Base-by-base conservation (phyloP, 2,329 filamentous ascomycete species). In the Aspergillus ochraceus region DNA sequence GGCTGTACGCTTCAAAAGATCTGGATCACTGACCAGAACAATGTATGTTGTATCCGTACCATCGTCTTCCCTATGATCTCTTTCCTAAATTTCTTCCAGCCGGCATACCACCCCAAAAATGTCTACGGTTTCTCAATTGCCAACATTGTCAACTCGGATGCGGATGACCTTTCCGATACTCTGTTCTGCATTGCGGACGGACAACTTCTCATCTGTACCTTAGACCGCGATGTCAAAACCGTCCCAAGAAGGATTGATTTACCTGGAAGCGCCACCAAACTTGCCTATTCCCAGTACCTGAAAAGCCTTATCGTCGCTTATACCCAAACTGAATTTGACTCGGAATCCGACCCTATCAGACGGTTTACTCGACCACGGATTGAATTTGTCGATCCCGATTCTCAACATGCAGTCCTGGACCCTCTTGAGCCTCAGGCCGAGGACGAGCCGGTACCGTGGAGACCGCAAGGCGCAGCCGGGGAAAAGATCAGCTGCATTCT, bases 271-370 rank as follows among this genome's bases (percentile, higher is more conserved):
- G 77, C 79, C 9, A 75, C 68, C 62, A 75, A 74, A 58, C 57
- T 83, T 10, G 69, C 77, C 10, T 84, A 83, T 67, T 79, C 82
- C 10, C 67, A 73, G 12, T 71, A 75, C 53, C 68, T 83, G 10
- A 74, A 76, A 12, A 79, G 78, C 60, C 73, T 86, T 29, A 77
- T 86, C 32, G 79, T 83, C 12, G 81, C 81, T 22, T 83, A 78
- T 60, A 73, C 68, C 42, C 65, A 65, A 20, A 67, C 65, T 3
- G 67, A 71, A 50, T 59, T 65, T 6, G 68, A 73, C 24, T 62
- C 66, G 6, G 69, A 69, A 6, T 53, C 65, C 36, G 64, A 68
- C 26, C 71, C 72, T 14, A 69, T 73, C 55, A 70, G 67, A 45
- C 70, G 71, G 24, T 73, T 68, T 36, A 71, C 66, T 19, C 71